A percentile compares a stretch with the other conserved stretches of the same genome.
These are phyloP conservation scores for Chytriomyces sp. DNA, from an alignment of 192 early-diverging fungal species.

Conservation along the genomic window DNA sequence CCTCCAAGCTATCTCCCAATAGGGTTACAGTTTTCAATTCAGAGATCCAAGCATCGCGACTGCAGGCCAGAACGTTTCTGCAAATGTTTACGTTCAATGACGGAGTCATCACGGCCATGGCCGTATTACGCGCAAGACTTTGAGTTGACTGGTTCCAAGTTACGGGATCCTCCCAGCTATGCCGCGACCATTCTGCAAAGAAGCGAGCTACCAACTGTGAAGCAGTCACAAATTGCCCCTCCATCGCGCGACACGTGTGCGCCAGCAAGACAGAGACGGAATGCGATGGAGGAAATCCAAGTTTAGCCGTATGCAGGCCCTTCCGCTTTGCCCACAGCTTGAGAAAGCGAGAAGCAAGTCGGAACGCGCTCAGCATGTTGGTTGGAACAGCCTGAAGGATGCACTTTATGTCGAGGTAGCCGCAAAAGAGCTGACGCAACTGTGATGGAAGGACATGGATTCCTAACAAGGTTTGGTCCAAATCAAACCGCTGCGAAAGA, in stretches of 20 bases:
- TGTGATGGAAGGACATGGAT: background rate
- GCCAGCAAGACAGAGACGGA: conserved; percentile 18
- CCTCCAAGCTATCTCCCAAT: background rate
- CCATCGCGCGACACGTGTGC: too few relatives aligned
- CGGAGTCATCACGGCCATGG: background rate
- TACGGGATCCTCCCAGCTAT: background rate
- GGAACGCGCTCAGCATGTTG: background rate
- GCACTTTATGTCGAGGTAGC: background rate
- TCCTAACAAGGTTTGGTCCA: background rate
- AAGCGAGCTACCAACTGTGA: background rate
- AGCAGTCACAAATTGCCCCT: background rate
- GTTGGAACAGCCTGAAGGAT: background rate
- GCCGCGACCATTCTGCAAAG: background rate
- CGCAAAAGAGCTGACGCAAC: background rate
- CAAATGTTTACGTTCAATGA: conserved; percentile 13
- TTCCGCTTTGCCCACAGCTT: conserved; percentile 2
- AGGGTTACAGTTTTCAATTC: background rate
- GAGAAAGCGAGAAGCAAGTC: conserved; percentile 12
- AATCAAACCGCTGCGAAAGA: background rate
- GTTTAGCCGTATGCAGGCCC: background rate
- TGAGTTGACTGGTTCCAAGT: background rate
- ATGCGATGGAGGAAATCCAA: conserved; percentile 9
- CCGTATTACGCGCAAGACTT: background rate
- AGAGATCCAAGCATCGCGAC: conserved; percentile 6
- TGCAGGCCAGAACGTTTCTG: background rate